Base-by-base conservation (phyloP, 2,329 filamentous ascomycete genomes). In the Alternaria sp. region DNA sequence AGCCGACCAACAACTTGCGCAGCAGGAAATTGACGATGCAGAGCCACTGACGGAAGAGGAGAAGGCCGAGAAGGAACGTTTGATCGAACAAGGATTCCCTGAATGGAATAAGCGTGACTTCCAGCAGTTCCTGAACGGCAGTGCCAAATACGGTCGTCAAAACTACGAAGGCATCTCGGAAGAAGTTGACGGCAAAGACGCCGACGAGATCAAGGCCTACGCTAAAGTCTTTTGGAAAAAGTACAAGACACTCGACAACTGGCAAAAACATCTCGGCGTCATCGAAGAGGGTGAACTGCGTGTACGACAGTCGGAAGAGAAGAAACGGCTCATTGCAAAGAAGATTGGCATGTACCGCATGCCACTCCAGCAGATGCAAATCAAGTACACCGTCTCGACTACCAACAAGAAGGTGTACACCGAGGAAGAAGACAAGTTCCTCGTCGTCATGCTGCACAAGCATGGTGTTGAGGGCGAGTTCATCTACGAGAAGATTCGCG, bases 341-440 rank as follows among this genome's bases (percentile, higher is more conserved):
- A 99, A 99, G 87, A 92, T 99, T 86, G 87, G 90, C 71, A 92
- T 95, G 84, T 98, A 97, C 78, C 91, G 95, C n/a, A 94, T 98
- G 51, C 96, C 95, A 25, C 86, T 99, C 16, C 95, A 99, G 79
- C 95, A 99, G 80, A 89, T 99, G 74, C 97, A 97, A 84, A 93
- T 99, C 83, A 98, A 97, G 82, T 99, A 99, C 81, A 97, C 94
- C 0, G 95, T 99, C 28, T 97, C 93, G 7, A 99, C 95, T 2
- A 99, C 96, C 10, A 99, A 99, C 87, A 99, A 99, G 84, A 99
- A 99, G 83, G 94, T 99, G 1, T 99, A 99, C 78, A 98, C 94
- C 0, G 96, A 99, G 77, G 95, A 99, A 76, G 95, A 99, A 79
- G 95, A 99, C 76, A 89, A 95, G 4, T 99, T 99, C 81, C 81